Evolutionary conservation across 306 rosid species (phyloP).

Genomic region (Gynostemma pentaphyllum): DNA sequence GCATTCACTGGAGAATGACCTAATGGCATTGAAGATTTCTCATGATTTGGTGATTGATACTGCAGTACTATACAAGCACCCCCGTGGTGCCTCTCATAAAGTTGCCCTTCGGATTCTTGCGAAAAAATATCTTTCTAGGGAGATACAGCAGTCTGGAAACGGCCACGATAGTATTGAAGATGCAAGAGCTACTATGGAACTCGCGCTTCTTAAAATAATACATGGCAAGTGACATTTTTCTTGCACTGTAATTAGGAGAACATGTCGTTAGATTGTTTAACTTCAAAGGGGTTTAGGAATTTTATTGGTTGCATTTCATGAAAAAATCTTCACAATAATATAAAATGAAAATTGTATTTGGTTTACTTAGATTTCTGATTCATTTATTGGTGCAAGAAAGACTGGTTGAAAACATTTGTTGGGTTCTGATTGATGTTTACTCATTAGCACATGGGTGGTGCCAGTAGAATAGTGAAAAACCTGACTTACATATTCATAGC

Average conservation of each 20-base stretch:
- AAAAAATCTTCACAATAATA: neutral
- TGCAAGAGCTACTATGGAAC: slow-evolving; percentile 85
- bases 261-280: neutral
- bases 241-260: neutral
- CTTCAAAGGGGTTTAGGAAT: neutral
- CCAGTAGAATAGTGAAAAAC: neutral
- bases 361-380: neutral
- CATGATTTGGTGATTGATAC: slow-evolving; percentile 78
- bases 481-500: neutral
- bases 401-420: neutral
- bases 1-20: slow-evolving; percentile 91
- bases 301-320: neutral
- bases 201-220: slow-evolving; percentile 68
- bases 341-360: neutral
- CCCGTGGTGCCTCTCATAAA: slow-evolving; percentile 63
- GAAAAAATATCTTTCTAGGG: slow-evolving; percentile 63
- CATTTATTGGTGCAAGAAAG: neutral
- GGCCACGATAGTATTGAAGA: slow-evolving; percentile 97
- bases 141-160: slow-evolving; percentile 73
- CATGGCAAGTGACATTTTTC: slow-evolving; percentile 41
- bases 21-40: slow-evolving; percentile 67
- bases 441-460: neutral
- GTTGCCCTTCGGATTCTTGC: slow-evolving; percentile 73
- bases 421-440: neutral
- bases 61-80: slow-evolving; percentile 66